Conservation (phyloP, 495 filamentous ascomycete species). For the Lasiosphaeria hispida region DNA sequence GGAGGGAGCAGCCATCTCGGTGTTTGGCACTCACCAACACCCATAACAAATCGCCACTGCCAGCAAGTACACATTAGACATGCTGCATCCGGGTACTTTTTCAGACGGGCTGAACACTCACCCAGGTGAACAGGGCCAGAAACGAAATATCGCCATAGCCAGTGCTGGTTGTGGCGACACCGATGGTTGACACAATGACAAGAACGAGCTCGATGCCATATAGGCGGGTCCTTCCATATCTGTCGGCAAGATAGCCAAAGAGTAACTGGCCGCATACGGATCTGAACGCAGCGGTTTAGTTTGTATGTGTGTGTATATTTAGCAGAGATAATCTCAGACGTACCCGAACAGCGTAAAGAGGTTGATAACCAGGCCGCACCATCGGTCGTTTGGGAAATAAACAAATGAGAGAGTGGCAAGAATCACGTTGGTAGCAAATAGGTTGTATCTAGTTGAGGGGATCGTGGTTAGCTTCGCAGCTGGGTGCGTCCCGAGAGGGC, state of each 20-base stretch:
- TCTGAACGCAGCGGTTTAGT: background rate
- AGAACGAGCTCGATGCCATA: slow-evolving; percentile 79
- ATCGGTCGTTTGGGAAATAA: slow-evolving; percentile 52
- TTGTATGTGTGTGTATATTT: background rate
- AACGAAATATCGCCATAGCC: slow-evolving; percentile 48
- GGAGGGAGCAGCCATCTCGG: slow-evolving; percentile 23
- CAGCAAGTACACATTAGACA: slow-evolving; percentile 13
- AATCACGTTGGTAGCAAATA: slow-evolving; percentile 66
- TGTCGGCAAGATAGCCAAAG: slow-evolving; percentile 73
- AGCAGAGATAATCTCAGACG: slow-evolving; percentile 19
- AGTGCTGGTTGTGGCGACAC: slow-evolving; percentile 59
- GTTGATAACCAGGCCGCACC: slow-evolving; percentile 50
- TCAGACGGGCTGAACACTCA: slow-evolving; percentile 8
- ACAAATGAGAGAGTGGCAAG: slow-evolving; percentile 61
- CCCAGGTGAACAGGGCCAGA: slow-evolving; percentile 35
- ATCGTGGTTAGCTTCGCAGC: background rate
- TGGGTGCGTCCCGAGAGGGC: background rate
- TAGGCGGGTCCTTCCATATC: slow-evolving; percentile 71
- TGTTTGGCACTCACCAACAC: slow-evolving; percentile 26
- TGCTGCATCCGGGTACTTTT: background rate
- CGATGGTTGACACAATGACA: slow-evolving; percentile 72
- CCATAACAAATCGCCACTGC: slow-evolving; percentile 40
- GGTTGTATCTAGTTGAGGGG: slow-evolving; percentile 39
- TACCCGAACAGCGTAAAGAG: slow-evolving; percentile 59
- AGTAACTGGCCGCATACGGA: slow-evolving; percentile 61